A percentile compares a stretch with the other conserved stretches of the same genome.
These are phyloP conservation scores for Stereum hirsutum DNA, from an alignment of 1,284 basidiomycete genomes.

Conservation along the genomic window DNA sequence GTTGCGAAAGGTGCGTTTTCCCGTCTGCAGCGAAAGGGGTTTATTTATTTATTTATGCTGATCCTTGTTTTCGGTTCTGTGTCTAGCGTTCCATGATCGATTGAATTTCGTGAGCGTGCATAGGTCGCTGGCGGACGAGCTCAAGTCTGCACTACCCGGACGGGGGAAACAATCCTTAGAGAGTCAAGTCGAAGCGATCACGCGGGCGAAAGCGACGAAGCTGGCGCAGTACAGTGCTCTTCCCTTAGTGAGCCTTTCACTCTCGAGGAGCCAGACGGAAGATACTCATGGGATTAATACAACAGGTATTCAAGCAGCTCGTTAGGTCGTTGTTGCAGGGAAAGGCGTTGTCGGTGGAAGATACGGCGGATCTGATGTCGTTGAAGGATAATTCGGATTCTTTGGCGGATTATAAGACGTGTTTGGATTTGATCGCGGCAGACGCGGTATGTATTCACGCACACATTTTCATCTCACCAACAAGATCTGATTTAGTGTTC, in stretches of 20 bases:
- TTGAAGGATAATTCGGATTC: conserved; percentile 53
- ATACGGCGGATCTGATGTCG: conserved; percentile 61
- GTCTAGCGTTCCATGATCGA: conserved; percentile 61
- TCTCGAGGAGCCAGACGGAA: background rate
- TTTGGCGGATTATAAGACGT: conserved; percentile 54
- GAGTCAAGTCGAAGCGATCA: conserved; percentile 52
- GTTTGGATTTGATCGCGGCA: conserved; percentile 50
- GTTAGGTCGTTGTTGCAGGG: conserved; percentile 61
- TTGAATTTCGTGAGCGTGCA: conserved; percentile 73
- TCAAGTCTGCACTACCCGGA: conserved; percentile 38
- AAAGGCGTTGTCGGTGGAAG: conserved; percentile 58
- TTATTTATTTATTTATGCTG: no score
- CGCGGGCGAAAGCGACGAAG: conserved; percentile 41
- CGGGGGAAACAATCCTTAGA: conserved; percentile 59
- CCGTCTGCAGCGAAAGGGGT: no score
- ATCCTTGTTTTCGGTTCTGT: conserved; percentile 31
- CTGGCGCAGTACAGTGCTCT: conserved; percentile 36
- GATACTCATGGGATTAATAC: background rate
- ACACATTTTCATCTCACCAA: background rate
- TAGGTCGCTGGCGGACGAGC: conserved; percentile 48
- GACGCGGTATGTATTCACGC: conserved; percentile 27
- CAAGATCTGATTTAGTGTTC: background rate
- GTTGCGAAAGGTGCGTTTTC: no score
- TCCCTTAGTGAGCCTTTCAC: conserved; percentile 28
- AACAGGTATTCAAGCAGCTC: conserved; percentile 58